Base-by-base conservation (phyloP, 2,329 filamentous ascomycete genomes). In the Botrytis deweyae region DNA sequence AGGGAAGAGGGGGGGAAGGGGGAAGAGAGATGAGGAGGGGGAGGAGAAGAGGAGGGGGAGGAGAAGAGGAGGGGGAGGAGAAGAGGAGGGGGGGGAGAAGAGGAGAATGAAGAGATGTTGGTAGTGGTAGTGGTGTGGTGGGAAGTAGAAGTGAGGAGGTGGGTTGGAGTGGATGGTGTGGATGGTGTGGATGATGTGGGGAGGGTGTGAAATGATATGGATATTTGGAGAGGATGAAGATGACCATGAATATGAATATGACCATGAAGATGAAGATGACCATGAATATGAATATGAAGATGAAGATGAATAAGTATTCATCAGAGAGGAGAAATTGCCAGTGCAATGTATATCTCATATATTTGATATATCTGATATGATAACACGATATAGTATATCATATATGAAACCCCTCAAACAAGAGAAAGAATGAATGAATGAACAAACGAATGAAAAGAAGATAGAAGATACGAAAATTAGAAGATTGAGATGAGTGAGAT, bases 401-500 rank as follows among this genome's bases (percentile, higher is more conserved):
- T 49, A 5, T n/a, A n/a, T 29, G 52, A 1, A 0, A 4, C 3
- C 12, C 0, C 6, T 3, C 18, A 29, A 14, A 55, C 14, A 18
- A 29, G 25, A 29, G 52, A n/a, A 55, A 29, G 6, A 55, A 55
- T 29, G 29, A 29, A 29, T 29, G 29, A 29, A 29, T 29, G 29
- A 29, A 29, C 29, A 29, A 29, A 29, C 29, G 29, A 29, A 29
- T 29, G 29, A 29, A 7, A 29, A 42, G 40, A 46, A 55, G 52
- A 29, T 18, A 8, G 6, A 55, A 2, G 18, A 16, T 18, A 14
- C 18, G 52, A 16, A 29, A 0, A 16, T 29, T 3, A 29, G 3
- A n/a, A 22, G 20, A 46, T 46, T 46, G 22, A 5, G 4, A 5
- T 49, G 22, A 25, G 6, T 46, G 22, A 5, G 9, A 12, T 49